Conservation (phyloP, 2,329 filamentous ascomycete species). For the Canariomyces notabilis region DNA sequence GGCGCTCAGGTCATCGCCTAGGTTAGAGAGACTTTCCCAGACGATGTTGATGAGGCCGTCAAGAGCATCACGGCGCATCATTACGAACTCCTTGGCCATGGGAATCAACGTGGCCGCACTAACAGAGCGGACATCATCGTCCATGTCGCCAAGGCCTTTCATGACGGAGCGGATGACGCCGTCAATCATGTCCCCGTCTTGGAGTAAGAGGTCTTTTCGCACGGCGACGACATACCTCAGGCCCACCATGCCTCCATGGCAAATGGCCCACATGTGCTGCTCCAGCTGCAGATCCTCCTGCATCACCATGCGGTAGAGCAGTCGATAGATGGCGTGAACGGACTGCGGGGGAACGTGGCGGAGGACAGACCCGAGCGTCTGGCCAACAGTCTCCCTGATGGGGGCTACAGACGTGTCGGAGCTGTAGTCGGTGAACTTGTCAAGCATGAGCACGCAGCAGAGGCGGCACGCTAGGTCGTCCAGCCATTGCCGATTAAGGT, state of each 20-base stretch:
- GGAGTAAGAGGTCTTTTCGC: slow-evolving; percentile 81
- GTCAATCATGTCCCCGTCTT: slow-evolving; percentile 82
- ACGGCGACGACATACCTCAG: slow-evolving; percentile 93
- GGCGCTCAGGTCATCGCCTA: slow-evolving; percentile 95
- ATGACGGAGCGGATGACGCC: slow-evolving; percentile 89
- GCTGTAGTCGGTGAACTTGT: slow-evolving; percentile 95
- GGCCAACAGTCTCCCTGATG: slow-evolving; percentile 90
- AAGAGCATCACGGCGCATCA: slow-evolving; percentile 71
- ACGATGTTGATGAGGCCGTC: slow-evolving; percentile 86
- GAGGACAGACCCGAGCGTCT: slow-evolving; percentile 83
- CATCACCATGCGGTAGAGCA: slow-evolving; percentile 87
- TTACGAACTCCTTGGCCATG: slow-evolving; percentile 91
- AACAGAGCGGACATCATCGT: slow-evolving; percentile 94
- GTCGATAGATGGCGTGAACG: slow-evolving; percentile 77
- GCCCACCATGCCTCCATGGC: slow-evolving; percentile 97
- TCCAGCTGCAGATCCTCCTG: slow-evolving; percentile 73
- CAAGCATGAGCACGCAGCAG: slow-evolving; percentile 93
- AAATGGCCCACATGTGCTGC: slow-evolving; percentile 83
- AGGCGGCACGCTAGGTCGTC: slow-evolving; percentile 93
- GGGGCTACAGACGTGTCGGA: slow-evolving; percentile 96
- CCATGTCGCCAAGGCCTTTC: slow-evolving; percentile 83
- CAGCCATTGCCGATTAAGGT: slow-evolving; percentile 77
- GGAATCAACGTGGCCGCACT: slow-evolving; percentile 96
- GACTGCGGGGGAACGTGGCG: slow-evolving; percentile 75
- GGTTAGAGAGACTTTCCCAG: slow-evolving; percentile 92